Evolutionary conservation across 2,329 filamentous ascomycete species (phyloP).

Genomic region (Trichoderma asperellum): DNA sequence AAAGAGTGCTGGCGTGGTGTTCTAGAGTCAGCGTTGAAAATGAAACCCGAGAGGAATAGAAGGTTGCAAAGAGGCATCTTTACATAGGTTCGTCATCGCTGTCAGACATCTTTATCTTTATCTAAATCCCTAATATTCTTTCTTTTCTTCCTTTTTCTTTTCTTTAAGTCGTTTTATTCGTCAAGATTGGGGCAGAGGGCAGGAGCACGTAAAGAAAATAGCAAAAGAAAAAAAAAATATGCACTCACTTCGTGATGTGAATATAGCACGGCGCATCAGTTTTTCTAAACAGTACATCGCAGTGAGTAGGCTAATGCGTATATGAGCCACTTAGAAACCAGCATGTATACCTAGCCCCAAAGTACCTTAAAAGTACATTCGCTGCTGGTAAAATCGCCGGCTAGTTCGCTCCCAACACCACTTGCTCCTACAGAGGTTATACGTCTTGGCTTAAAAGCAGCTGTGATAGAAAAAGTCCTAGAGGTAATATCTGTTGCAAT

Average conservation of each 20-base stretch:
- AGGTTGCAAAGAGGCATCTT: background rate
- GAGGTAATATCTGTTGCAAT: background rate
- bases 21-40: background rate
- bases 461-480: background rate
- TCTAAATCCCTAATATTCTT: background rate
- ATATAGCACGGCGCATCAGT: background rate
- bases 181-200: background rate
- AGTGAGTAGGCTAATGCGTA: background rate
- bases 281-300: background rate
- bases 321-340: rapidly evolving
- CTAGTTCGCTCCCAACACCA: background rate
- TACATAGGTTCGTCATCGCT: conserved; percentile 25
- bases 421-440: background rate
- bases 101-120: conserved; percentile 4
- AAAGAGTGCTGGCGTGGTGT: conserved; percentile 54
- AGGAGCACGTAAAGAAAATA: background rate
- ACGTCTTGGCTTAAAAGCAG: background rate
- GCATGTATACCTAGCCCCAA: background rate
- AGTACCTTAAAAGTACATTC: background rate
- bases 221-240: background rate
- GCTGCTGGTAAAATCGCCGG: background rate
- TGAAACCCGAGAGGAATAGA: background rate
- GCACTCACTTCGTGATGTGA: background rate
- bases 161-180: background rate
- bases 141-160: background rate